phyloP scores from a whole-genome alignment of 257 asterid species.

The Anisodus tanguticus region DNA sequence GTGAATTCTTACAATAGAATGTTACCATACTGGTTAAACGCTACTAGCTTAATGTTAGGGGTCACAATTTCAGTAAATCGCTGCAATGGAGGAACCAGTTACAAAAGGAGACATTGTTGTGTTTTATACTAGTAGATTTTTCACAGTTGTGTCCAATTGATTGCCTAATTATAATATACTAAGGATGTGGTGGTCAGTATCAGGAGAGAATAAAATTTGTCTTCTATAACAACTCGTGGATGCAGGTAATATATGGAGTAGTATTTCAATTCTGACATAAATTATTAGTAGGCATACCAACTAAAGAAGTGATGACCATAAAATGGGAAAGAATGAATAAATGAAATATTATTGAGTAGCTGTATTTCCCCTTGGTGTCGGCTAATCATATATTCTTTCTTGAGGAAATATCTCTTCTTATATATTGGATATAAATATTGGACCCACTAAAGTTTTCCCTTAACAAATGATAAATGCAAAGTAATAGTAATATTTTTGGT shows the following conservation, averaged over 20 bases:
- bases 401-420: not conserved
- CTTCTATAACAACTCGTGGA: not conserved
- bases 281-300: conserved; percentile 14
- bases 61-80: not conserved
- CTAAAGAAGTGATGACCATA: not conserved
- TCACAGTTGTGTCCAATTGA: not conserved
- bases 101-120: not conserved
- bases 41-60: not conserved
- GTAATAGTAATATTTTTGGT: too few species aligned
- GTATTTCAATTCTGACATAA: not conserved
- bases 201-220: not conserved
- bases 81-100: not conserved
- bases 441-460: not conserved
- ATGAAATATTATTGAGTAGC: not conserved
- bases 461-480: too few species aligned
- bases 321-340: not conserved
- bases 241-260: conserved; percentile 7
- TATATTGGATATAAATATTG: not conserved
- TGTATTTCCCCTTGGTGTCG: not conserved
- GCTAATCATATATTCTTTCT: not conserved
- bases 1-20: too few species aligned
- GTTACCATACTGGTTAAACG: not conserved
- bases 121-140: not conserved
- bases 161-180: not conserved
- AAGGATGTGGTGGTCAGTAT: not conserved